Base-by-base conservation (phyloP, 306 rosid genomes). In the Astragalus membranaceus region DNA sequence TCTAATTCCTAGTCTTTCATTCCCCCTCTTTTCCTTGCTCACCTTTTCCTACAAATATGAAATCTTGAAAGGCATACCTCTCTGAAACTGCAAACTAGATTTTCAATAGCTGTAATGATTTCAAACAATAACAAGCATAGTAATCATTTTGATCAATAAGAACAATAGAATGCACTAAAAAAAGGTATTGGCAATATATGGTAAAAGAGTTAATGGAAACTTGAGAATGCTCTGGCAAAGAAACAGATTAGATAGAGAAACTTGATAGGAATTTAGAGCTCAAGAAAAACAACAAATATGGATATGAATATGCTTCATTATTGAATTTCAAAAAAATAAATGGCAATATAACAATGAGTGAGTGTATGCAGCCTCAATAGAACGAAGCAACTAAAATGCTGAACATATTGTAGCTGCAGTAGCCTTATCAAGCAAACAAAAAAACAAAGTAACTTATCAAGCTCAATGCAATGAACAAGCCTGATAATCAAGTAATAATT, bases 1-100 rank as follows among this genome's bases (percentile, higher is more conserved):
- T 20, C 2, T 20, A 20, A 20, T 20, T 20, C 23, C 23, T 20
- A 20, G 23, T 20, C 23, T 20, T 20, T 2, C 23, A 20, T 20
- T 20, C 23, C 23, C 23, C 23, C 23, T 20, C 23, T 20, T 20
- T 20, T 20, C 23, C 23, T 20, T 20, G 23, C 23, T 20, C 23
- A 20, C 23, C 23, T 20, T 20, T 80, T 83, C 77, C 47, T 20
- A 61, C 13, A 76, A 68, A 69, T 41, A 64, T 44, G 51, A 73
- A 61, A 63, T 16, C 42, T 62, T 47, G 44, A 76, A 76, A 46
- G 72, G 6, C 74, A 67, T 56, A 80, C 80, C 85, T 72, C 26
- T 6, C 64, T 43, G 57, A 39, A 15, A 30, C 65, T 75, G 78
- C 82, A 73, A 66, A 70, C 77, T 6, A 75, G 60, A 78, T 52